Conservation (phyloP, 192 early-diverging fungal species). For the Rhizophagus clarus region DNA sequence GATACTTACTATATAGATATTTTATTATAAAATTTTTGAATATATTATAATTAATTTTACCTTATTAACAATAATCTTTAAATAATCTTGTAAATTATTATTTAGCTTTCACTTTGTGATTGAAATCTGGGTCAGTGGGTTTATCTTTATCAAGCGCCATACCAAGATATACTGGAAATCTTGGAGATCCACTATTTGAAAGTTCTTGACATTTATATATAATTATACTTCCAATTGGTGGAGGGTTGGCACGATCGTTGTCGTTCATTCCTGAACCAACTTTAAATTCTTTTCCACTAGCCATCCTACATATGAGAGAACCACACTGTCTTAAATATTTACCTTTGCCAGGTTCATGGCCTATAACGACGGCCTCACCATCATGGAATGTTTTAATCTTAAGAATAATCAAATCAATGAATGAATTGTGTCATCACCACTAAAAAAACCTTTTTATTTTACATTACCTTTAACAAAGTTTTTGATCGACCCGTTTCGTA, state of each 20-base stretch:
- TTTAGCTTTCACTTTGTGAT: slow-evolving; percentile 1
- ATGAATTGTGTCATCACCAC: slow-evolving; percentile 34
- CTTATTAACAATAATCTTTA: background rate
- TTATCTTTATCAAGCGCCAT: slow-evolving; percentile 36
- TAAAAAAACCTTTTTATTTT: background rate
- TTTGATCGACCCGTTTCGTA: slow-evolving; percentile 3
- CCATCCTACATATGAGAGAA: slow-evolving; percentile 61
- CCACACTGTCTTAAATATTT: slow-evolving; percentile 59
- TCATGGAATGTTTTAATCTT: slow-evolving; percentile 76
- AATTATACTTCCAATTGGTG: slow-evolving; percentile 49
- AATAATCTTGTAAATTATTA: background rate
- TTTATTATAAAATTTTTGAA: too few species aligned
- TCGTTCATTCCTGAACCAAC: slow-evolving; percentile 72
- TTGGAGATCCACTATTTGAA: slow-evolving; percentile 40
- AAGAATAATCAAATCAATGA: slow-evolving; percentile 58
- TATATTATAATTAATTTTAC: too few species aligned
- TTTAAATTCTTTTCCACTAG: slow-evolving; percentile 62
- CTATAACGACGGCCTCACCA: slow-evolving; percentile 68
- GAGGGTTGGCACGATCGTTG: slow-evolving; percentile 57
- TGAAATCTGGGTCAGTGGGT: background rate
- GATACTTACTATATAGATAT: too few species aligned
- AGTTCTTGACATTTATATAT: slow-evolving; percentile 52
- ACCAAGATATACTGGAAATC: slow-evolving; percentile 52
- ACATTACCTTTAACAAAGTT: slow-evolving; percentile 1
- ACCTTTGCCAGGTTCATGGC: slow-evolving; percentile 58